Evolutionary conservation across 352 stramenopile genomes (phyloP), one percentile per base, ranked within the genome.

Genomic region (Phytophthora rubi): DNA sequence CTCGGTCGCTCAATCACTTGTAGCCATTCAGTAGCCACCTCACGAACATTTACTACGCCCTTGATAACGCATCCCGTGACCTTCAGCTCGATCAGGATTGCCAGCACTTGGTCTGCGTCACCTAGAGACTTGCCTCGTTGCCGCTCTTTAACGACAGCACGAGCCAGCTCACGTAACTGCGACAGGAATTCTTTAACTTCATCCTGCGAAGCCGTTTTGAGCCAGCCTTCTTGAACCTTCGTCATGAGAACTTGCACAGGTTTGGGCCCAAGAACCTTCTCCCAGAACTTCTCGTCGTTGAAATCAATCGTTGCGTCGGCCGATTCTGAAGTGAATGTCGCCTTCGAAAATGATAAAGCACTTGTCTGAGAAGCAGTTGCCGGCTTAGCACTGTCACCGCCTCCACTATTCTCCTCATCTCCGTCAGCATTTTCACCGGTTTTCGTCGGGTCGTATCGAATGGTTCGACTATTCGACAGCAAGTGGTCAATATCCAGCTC

Each of bases 221-320:
- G 71, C 84, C 78, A 90, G 4, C 87, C 85, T 79, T 97, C 91
- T 57, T 96, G 89, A 5, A 97, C 86, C 59, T 95, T 94, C 8
- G 88, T 91, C 83, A 97, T 93, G 30, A 97, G 70, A 61, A 92
- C 68, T 48, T 97, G 89, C 6, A 94, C 89, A 49, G 81, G 85
- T 59, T 97, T 95, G 15, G 88, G 88, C 4, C 89, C 90, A 33
- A 96, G 76, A 7, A 97, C 90, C 71, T 97, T 97, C 60, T 97
- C 90, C 89, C 89, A 96, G 33, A 97, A 95, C 57, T 96, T 88
- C n/a, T 95, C 89, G 55, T 97, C 90, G 51, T 97, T 95, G 49
- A 95, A 95, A 72, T 97, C 90, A 55, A 96, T 96, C 18, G 85
- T 96, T 6, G 83, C 85, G 71, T 97, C 91, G 4, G 90, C 89